Base-by-base conservation (phyloP, 2,329 filamentous ascomycete species). In the Cordyceps fumosorosea region DNA sequence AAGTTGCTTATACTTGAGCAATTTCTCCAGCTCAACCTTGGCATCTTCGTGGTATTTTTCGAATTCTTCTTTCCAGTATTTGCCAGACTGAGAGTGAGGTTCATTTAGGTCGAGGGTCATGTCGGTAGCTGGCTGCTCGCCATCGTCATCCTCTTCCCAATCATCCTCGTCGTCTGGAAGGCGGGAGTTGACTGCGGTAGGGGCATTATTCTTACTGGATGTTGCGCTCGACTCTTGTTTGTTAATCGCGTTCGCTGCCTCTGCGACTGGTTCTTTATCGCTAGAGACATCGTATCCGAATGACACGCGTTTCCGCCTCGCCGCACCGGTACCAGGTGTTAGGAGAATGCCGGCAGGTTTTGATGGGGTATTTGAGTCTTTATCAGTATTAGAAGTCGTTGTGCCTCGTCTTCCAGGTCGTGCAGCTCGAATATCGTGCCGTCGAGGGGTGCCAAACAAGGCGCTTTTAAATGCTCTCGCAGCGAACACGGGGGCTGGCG, bases 51-150 rank as follows among this genome's bases (percentile, higher is more conserved):
- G 86, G 69, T 93, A 93, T 60, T 81, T 83, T 66, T 90, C 83
- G 68, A 89, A 93, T 69, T 91, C 84, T 26, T 84, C 81, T 74
- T 93, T 93, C 90, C 90, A 93, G 74, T 89, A 92, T 68, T 83
- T 86, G 7, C 89, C 89, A 4, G 89, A 91, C 63, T 88, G 83
- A 2, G 89, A 91, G 65, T 86, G 84, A 7, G 90, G 89, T 68
- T 90, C 86, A 65, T 88, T 88, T 55, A 91, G 76, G 68, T 92
- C 89, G 54, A 87, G 75, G 0, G 89, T 91, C 62, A 86, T 76
- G 67, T 91, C 88, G 60, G 81, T 79, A 57, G 84, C 82, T 66
- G 75, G 76, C 40, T 75, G 71, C 44, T 75, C 74, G 18, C 77
- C 76, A 4, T 77, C 74, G 14, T 76, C 77, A 8, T 82, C 78